Conservation (phyloP, 768 basidiomycete genomes). For the Termitomyces sp. region DNA sequence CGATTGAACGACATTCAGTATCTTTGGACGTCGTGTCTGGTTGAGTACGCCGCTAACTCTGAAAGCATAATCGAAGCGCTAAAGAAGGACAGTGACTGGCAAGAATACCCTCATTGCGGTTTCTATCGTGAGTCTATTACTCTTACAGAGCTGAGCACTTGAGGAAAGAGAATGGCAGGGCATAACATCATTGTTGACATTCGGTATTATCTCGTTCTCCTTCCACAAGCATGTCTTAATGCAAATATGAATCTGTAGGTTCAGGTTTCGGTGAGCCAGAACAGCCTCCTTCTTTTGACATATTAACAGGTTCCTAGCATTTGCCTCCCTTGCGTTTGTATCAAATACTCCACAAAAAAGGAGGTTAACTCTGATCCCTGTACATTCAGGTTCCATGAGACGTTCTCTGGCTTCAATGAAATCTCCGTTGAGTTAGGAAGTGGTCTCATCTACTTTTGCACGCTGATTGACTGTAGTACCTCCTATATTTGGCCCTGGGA, state of each 20-base stretch:
- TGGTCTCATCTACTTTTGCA: neutral
- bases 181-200: conserved; percentile 9
- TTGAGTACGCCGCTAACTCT: conserved; percentile 11
- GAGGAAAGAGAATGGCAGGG: neutral
- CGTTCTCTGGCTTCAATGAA: conserved; percentile 1
- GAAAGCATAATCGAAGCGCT: neutral
- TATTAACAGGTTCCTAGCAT: conserved; percentile 12
- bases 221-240: neutral
- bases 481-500: conserved; percentile 25
- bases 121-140: conserved; percentile 14
- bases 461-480: conserved; percentile 13
- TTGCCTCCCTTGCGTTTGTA: conserved; percentile 2
- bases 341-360: neutral
- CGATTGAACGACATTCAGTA: conserved; percentile 4
- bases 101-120: conserved; percentile 11
- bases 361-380: neutral
- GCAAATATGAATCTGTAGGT: neutral
- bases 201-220: conserved; percentile 7
- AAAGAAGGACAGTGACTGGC: conserved; percentile 12
- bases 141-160: neutral
- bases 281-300: neutral
- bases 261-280: conserved; percentile 11
- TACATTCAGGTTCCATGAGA: neutral
- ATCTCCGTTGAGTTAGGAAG: conserved; percentile 3
- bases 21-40: conserved; percentile 23